These are phyloP conservation scores for Eucalyptus tenuipes DNA, from an alignment of 345 rosid genomes.

Conservation along the genomic window DNA sequence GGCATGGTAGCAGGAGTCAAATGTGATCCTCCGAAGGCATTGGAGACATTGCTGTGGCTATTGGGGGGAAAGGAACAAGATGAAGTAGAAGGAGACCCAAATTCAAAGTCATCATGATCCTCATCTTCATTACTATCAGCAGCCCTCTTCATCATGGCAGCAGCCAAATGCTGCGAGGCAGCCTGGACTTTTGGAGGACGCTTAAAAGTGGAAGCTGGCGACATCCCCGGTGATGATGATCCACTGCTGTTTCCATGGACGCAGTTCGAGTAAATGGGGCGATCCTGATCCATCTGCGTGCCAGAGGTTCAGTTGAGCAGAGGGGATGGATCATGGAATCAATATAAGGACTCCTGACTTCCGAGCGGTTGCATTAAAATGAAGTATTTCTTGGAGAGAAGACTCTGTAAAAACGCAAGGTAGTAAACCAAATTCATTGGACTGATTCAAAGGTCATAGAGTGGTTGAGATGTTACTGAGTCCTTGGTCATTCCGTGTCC, in stretches of 20 bases:
- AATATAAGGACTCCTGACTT: not conserved
- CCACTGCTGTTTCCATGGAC: not conserved
- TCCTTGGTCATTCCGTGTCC: not conserved
- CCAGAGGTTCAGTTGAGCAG: not conserved
- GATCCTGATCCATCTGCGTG: not conserved
- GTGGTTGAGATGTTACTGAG: not conserved
- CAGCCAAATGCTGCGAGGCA: not conserved
- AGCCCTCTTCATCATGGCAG: not conserved
- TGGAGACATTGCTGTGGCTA: not conserved
- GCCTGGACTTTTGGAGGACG: not conserved
- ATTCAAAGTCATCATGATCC: not conserved
- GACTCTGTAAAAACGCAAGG: not conserved
- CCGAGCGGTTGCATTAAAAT: not conserved
- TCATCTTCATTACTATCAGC: not conserved
- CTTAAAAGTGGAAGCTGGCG: not conserved
- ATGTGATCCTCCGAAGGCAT: not conserved
- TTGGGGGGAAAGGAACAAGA: not conserved
- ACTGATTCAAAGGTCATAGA: not conserved
- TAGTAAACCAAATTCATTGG: not conserved
- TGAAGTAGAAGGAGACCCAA: not conserved
- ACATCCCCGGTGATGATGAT: not conserved
- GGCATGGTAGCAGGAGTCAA: not conserved
- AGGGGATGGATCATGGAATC: not conserved
- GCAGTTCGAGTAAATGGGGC: not conserved
- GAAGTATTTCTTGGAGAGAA: not conserved